A percentile compares a stretch with the other conserved stretches of the same genome.
Conservation (phyloP, 2,329 filamentous ascomycete genomes). For the Fusarium sublunatum region DNA sequence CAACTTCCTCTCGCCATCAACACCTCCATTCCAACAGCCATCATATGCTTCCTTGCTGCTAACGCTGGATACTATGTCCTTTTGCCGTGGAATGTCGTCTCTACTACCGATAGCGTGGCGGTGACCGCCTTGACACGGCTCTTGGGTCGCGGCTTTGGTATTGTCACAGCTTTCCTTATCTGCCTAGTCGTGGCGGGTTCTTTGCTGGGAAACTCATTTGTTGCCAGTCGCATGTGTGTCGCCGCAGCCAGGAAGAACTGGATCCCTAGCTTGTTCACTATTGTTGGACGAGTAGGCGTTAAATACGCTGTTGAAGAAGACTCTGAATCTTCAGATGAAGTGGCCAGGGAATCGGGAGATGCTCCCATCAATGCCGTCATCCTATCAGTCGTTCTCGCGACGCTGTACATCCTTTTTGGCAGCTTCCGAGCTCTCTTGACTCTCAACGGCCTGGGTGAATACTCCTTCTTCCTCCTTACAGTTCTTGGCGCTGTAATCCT, state of each 20-base stretch:
- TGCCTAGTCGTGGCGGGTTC: constrained; percentile 72
- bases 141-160: constrained; percentile 64
- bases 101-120: constrained; percentile 70
- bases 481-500: constrained; percentile 69
- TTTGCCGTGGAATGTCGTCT: constrained; percentile 68
- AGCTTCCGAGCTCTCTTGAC: constrained; percentile 71
- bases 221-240: constrained; percentile 70
- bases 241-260: constrained; percentile 65
- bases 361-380: constrained; percentile 66
- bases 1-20: constrained; percentile 72
- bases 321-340: not conserved
- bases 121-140: constrained; percentile 69
- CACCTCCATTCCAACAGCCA: constrained; percentile 68
- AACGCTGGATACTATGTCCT: constrained; percentile 73
- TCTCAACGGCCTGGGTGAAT: constrained; percentile 69
- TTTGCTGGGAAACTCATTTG: constrained; percentile 71
- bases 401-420: constrained; percentile 69
- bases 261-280: constrained; percentile 59
- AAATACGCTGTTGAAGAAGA: constrained; percentile 13
- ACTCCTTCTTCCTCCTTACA: constrained; percentile 73
- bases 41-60: constrained; percentile 68
- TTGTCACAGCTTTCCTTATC: constrained; percentile 66
- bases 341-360: constrained; percentile 52
- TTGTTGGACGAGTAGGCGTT: constrained; percentile 58
- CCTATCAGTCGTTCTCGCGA: constrained; percentile 60